Evolutionary conservation across 176 grass and related monocot genomes (phyloP).

Genomic region (Cenchrus purpureus): DNA sequence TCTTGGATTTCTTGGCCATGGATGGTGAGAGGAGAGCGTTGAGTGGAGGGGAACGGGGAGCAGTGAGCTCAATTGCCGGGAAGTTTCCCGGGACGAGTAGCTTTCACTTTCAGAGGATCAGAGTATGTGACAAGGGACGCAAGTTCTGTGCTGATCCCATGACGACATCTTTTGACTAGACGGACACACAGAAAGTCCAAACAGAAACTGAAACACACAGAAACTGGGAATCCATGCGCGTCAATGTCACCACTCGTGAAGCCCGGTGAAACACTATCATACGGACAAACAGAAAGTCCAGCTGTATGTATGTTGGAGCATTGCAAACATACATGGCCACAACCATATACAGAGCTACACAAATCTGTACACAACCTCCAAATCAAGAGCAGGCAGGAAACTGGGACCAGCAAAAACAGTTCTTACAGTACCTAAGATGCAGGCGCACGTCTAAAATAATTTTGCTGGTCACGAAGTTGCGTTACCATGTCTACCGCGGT

Average conservation of each 20-base stretch:
- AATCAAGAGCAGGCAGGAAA: not conserved
- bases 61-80: not conserved
- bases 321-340: not conserved
- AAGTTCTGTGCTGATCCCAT: not conserved
- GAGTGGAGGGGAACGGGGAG: slow-evolving; percentile 7
- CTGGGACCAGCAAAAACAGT: not conserved
- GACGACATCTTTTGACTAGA: not conserved
- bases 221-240: not conserved
- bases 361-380: not conserved
- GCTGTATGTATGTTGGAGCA: not conserved
- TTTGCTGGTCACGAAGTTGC: not conserved
- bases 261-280: not conserved
- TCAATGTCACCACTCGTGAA: not conserved
- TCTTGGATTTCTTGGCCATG: slow-evolving; percentile 50
- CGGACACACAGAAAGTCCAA: not conserved
- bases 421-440: not conserved
- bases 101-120: slow-evolving; percentile 26
- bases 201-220: not conserved
- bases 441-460: not conserved
- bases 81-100: slow-evolving; percentile 5
- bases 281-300: not conserved
- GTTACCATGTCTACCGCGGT: not conserved
- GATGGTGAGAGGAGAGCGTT: not conserved
- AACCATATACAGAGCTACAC: not conserved
- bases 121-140: not conserved